Evolutionary conservation across 2,329 filamentous ascomycete species (phyloP), one percentile per base, ranked within the genome.

Genomic region (Pseudohalonectria lignicola): DNA sequence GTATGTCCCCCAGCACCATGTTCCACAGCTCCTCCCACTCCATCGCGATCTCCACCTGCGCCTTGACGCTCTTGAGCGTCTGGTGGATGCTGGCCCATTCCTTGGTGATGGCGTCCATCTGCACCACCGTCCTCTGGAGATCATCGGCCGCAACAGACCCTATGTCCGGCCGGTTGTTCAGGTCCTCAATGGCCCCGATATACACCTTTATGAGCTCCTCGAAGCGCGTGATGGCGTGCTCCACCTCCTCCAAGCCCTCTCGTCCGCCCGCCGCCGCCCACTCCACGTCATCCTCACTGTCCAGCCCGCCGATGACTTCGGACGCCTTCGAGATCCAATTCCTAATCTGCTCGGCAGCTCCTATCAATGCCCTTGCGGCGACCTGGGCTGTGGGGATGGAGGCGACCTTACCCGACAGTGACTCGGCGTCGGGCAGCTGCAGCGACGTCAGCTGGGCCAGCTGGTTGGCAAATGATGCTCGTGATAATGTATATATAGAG

Each of bases 11-110:
- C 3, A 98, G 67, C 3, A 96, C 90, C 45, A 75, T 86, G 49
- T 86, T 86, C 90, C 92, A 96, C 26, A 98, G 69, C 61, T 96
- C 88, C 57, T 95, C 88, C 90, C 90, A 98, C 54, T 98, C 92
- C 87, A 96, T 94, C 34, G 92, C 92, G 41, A 94, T 79, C 59
- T 96, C 92, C 15, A 98, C 90, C 53, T 96, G 90, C 34, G 75
- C 75, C 55, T 94, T 94, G 40, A 94, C 82, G 19, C 64, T 79
- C 45, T 82, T 82, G 36, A 98, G 64, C 2, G 82, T 81, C 31
- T 66, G 69, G 50, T 86, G 83, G 50, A 95, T 90, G 47, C 79
- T 78, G 32, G 77, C 71, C 92, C 92, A 98, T 51, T 88, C 85
- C 26, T 70, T 69, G 43, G 94, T 66, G 42, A 94, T 92, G 16